Conservation (phyloP, 495 filamentous ascomycete species). For the Tetracladium setigerum region DNA sequence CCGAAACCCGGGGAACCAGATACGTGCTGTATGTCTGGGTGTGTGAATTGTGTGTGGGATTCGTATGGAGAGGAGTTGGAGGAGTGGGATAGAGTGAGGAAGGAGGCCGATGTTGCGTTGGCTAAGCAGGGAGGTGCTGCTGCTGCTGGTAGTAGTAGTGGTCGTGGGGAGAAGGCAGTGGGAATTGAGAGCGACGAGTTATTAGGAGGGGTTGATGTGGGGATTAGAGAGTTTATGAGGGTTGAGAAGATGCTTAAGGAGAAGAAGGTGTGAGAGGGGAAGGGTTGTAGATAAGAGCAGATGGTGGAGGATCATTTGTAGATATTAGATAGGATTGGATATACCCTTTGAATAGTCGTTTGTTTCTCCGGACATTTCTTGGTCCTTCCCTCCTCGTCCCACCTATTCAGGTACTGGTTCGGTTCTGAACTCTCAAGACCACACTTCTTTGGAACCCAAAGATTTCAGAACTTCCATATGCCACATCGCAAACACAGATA, state of each 20-base stretch:
- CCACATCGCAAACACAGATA: too few relatives aligned
- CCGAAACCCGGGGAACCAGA: conserved; percentile 84
- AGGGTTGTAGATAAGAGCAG: too few relatives aligned
- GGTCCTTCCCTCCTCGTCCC: too few relatives aligned
- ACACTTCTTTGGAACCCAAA: too few relatives aligned
- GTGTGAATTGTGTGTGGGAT: conserved; percentile 97
- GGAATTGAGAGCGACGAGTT: conserved; percentile 50
- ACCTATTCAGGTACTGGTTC: too few relatives aligned
- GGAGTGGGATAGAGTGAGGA: conserved; percentile 61
- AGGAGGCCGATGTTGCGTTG: conserved; percentile 44
- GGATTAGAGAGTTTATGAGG: conserved; percentile 95
- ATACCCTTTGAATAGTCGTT: too few relatives aligned
- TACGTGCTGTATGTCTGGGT: conserved; percentile 98
- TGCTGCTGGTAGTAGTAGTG: conserved; percentile 73
- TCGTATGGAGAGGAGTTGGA: conserved; percentile 83
- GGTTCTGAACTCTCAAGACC: too few relatives aligned
- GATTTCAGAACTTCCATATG: too few relatives aligned
- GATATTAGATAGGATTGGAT: too few relatives aligned
- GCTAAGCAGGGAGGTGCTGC: conserved; percentile 51
- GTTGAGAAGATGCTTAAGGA: conserved; percentile 86
- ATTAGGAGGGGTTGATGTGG: conserved; percentile 80
- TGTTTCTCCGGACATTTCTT: too few relatives aligned
- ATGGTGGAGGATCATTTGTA: too few relatives aligned
- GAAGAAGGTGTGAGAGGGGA: conserved; percentile 45
- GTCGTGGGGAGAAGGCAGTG: conserved; percentile 50